Base-by-base conservation (phyloP, 352 stramenopile genomes). In the Phytophthora fragariaefolia region DNA sequence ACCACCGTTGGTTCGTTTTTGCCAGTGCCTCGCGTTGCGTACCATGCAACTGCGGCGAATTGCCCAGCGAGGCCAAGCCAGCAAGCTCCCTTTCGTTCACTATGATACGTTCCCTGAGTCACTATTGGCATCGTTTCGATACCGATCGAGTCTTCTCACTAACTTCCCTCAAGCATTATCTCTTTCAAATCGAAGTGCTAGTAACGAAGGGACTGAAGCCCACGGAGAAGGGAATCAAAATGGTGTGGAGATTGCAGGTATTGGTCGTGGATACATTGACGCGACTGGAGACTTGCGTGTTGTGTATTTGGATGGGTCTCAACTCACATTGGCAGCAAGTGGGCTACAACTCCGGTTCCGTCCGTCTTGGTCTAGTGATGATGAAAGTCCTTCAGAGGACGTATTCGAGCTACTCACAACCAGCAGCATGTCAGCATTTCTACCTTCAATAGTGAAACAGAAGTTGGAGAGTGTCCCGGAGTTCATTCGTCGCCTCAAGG, bases 21-120 rank as follows among this genome's bases (percentile, higher is more conserved):
- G 81, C 42, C 79, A 90, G 27, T 85, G 77, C 34, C 65, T 92
- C 18, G 70, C 73, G 2, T 42, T 86, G 49, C 83, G 83, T 1
- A 63, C 61, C 6, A 74, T 89, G 51, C 79, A 90, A 27, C 27
- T 92, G 27, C 81, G 83, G 6, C 64, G 61, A 46, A 73, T 75
- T 6, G 78, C 77, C n/a, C 69, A 88, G 18, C 58, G 58, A 23
- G 48, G 71, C 23, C 66, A 79, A n/a, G 46, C 63, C 0, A 72
- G 43, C 20, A 82, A 79, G 18, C 66, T 83, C 3, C 81, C 81
- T 12, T 69, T 87, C 23, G 56, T 85, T 3, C 83, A 92, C 53
- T 90, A 76, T 46, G 83, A 92, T 26, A 62, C 38, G 0, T 42
- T 90, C 6, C 77, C 83, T 7, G 66, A 73, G 32, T 77, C 70